Percentiles rank a stretch among this genome's conserved stretches.
Evolutionary conservation across 768 basidiomycete genomes (phyloP).

Genomic region (Dictyophora rubrovolvata): DNA sequence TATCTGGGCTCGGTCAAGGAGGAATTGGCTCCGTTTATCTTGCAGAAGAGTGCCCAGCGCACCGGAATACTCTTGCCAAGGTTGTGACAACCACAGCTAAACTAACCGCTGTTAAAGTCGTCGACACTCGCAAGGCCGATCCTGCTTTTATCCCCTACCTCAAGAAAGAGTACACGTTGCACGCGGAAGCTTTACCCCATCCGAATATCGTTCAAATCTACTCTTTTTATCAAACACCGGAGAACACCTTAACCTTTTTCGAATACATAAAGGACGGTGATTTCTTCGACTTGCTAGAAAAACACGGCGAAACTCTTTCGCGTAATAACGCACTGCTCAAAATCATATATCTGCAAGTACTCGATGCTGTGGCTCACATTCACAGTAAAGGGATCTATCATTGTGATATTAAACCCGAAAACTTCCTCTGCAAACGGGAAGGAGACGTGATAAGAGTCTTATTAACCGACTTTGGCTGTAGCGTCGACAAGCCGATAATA

Average conservation of each 20-base stretch:
- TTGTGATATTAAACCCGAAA: not conserved
- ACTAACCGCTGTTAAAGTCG: not conserved
- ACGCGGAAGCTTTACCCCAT: not conserved
- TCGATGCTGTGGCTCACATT: not conserved
- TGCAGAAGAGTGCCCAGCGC: not conserved
- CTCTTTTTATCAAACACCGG: not conserved
- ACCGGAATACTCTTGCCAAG: not conserved
- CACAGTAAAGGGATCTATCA: not conserved
- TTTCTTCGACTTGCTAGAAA: not conserved
- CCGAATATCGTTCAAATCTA: not conserved
- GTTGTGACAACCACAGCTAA: too few species aligned
- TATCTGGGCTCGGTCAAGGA: not conserved
- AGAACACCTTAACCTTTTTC: too few species aligned
- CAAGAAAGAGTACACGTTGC: not conserved
- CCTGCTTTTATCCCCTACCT: not conserved
- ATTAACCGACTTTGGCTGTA: not conserved
- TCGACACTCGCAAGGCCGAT: not conserved
- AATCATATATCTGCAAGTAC: not conserved
- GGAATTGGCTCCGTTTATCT: not conserved
- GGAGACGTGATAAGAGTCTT: not conserved
- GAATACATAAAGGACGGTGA: not conserved
- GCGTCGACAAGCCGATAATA: not conserved
- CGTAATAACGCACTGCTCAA: not conserved
- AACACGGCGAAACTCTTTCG: not conserved
- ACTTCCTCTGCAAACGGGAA: not conserved